A percentile compares a stretch with the other conserved stretches of the same genome.
These are phyloP conservation scores for Clavispora carvajalis DNA, from an alignment of 805 yeast species.

Conservation along the genomic window DNA sequence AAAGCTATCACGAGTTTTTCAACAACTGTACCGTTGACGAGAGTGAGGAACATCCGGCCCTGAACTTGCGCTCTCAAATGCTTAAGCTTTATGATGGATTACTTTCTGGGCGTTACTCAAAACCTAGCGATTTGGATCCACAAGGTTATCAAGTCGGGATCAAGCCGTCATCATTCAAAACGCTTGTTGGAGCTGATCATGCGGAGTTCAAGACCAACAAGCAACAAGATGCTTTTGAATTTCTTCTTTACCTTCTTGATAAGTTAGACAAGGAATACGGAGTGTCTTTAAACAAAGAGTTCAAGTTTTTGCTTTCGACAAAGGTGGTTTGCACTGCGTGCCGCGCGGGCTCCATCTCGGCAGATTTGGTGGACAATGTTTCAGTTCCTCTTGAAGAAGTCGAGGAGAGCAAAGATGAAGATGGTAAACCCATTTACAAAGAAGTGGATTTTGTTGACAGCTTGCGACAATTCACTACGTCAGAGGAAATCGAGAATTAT, in stretches of 20 bases:
- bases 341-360: constrained; percentile 51
- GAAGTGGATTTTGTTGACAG: constrained; percentile 46
- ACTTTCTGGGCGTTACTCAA: constrained; percentile 65
- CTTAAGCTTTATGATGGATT: constrained; percentile 78
- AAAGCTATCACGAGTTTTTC: constrained; percentile 35
- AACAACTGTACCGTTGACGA: constrained; percentile 28
- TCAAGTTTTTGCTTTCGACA: constrained; percentile 62
- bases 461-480: constrained; percentile 38
- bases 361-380: constrained; percentile 57
- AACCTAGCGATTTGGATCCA: constrained; percentile 41
- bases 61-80: constrained; percentile 69
- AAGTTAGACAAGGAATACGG: constrained; percentile 48
- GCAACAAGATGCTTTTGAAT: constrained; percentile 96
- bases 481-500: constrained; percentile 57
- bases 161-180: constrained; percentile 70
- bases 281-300: constrained; percentile 45
- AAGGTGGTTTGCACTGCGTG: constrained; percentile 58
- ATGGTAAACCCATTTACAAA: constrained; percentile 44
- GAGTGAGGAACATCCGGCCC: constrained; percentile 45
- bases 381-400: constrained; percentile 53
- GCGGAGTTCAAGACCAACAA: constrained; percentile 78
- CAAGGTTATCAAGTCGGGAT: constrained; percentile 69
- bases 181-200: constrained; percentile 71
- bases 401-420: constrained; percentile 32
- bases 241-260: constrained; percentile 62